Base-by-base conservation (phyloP, 257 asterid genomes). In the Salvia hispanica region DNA sequence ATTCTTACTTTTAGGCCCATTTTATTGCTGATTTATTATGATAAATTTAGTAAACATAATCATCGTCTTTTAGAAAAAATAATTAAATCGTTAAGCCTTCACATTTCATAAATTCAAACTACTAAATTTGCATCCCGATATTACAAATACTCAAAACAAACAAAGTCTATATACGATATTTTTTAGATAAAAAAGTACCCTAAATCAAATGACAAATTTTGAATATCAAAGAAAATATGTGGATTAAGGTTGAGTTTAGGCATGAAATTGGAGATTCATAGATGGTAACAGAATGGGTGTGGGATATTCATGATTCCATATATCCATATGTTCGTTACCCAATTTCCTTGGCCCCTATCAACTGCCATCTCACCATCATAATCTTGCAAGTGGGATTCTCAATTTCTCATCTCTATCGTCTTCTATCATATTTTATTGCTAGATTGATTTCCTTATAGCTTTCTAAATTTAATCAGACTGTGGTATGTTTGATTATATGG, bases 241-340 rank as follows among this genome's bases (percentile, higher is more conserved):
- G 31, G 31, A 25, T 25, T 25, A 25, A 25, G 31, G 31, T 25
- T 34, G 53, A 13, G 53, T 28, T 42, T 45, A 43, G 5, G 37
- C 16, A 11, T 52, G 70, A 10, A 33, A 12, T 64, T 12, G 31
- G 31, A 64, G 71, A 9, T 61, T 6, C 11, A 31, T 13, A 36
- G 18, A 15, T 36, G 4, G 53, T 47, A 18, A 66, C 60, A 16
- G 39, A 60, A 61, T 36, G 51, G 69, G 14, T 28, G 59, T 52
- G 78, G 73, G 70, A 55, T 55, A 55, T 55, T 55, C 61, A 74
- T 68, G 45, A 68, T 74, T 74, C 73, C 46, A 13, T 2, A 3
- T 50, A 10, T 15, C 73, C 80, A 75, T 51, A 70, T 64, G 13
- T 48, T 63, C 64, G 58, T 42, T 57, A 75, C 15, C 79, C 75